A percentile compares a stretch with the other conserved stretches of the same genome.
Evolutionary conservation across 139 green algal genomes (phyloP).

Genomic region (Coelastrella sp.): DNA sequence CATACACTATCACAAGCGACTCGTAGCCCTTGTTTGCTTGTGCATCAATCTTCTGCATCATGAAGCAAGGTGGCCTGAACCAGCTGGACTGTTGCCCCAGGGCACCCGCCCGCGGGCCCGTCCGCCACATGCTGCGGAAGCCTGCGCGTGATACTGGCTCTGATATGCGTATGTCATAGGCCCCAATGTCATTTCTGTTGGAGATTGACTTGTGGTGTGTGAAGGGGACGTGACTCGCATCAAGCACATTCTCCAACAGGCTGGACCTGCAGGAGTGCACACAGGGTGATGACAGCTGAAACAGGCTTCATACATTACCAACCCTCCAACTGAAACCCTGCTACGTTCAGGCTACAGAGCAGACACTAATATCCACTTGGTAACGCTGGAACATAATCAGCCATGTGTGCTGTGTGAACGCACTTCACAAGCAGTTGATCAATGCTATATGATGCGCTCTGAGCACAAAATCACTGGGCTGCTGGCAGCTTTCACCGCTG

Average conservation of each 20-base stretch:
- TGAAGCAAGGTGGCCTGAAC: slow-evolving; percentile 27
- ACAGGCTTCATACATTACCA: neutral
- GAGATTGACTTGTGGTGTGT: slow-evolving; percentile 40
- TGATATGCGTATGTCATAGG: slow-evolving; percentile 13
- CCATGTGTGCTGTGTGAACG: too few relatives aligned
- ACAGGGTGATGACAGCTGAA: neutral
- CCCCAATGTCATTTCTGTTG: neutral
- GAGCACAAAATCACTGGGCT: too few relatives aligned
- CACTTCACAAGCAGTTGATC: too few relatives aligned
- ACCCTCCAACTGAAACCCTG: too few relatives aligned
- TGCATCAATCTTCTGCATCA: slow-evolving; percentile 39
- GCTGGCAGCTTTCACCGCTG: too few relatives aligned
- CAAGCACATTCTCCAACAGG: slow-evolving; percentile 41
- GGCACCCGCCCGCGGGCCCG: neutral
- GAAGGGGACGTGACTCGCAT: slow-evolving; percentile 40
- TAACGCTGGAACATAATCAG: too few relatives aligned
- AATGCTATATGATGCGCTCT: too few relatives aligned
- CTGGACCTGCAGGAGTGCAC: neutral
- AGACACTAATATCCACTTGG: too few relatives aligned
- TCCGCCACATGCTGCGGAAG: slow-evolving; percentile 4
- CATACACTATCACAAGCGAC: slow-evolving; percentile 42
- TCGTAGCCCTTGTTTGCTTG: neutral
- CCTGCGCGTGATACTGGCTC: neutral
- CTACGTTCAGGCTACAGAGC: too few relatives aligned
- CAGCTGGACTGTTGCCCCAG: slow-evolving; percentile 1